phyloP scores from a whole-genome alignment of 2,329 filamentous ascomycete genomes.

The Hypoxylon sp. region DNA sequence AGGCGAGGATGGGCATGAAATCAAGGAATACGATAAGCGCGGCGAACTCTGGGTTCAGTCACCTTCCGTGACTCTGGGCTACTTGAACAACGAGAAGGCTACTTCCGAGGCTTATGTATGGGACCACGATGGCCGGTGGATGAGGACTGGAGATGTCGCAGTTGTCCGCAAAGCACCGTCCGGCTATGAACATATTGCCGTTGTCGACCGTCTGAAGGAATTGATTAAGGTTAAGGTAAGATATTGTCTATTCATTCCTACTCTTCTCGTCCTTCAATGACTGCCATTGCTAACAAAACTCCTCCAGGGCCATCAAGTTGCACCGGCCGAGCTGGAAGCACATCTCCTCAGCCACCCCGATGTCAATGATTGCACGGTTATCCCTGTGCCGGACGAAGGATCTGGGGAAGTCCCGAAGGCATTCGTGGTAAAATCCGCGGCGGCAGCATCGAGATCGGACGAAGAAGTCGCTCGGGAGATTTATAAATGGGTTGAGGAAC shows the following conservation, averaged over 20 bases:
- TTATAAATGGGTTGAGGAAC: slow-evolving; percentile 67
- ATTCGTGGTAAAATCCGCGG: slow-evolving; percentile 72
- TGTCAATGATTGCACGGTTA: slow-evolving; percentile 85
- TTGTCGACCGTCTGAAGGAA: slow-evolving; percentile 80
- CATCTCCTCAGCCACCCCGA: slow-evolving; percentile 81
- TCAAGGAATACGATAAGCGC: slow-evolving; percentile 75
- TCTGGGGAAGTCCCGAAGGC: slow-evolving; percentile 78
- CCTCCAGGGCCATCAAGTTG: slow-evolving; percentile 79
- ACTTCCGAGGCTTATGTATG: slow-evolving; percentile 82
- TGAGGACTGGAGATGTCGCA: slow-evolving; percentile 89
- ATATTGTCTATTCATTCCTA: neutral
- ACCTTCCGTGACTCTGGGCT: slow-evolving; percentile 84
- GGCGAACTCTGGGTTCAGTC: slow-evolving; percentile 86
- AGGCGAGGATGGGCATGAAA: slow-evolving; percentile 76
- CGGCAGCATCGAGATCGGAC: slow-evolving; percentile 52
- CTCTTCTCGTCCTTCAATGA: neutral
- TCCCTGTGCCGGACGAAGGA: slow-evolving; percentile 75
- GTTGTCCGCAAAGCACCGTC: slow-evolving; percentile 74
- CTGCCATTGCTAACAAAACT: neutral
- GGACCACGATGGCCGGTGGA: slow-evolving; percentile 79
- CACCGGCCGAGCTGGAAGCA: slow-evolving; percentile 86
- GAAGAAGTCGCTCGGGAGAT: slow-evolving; percentile 63
- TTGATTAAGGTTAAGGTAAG: slow-evolving; percentile 67
- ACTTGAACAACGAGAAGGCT: slow-evolving; percentile 88
- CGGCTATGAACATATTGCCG: slow-evolving; percentile 85